Conservation (phyloP, 2,329 filamentous ascomycete genomes). For the Cordyceps fumosorosea region DNA sequence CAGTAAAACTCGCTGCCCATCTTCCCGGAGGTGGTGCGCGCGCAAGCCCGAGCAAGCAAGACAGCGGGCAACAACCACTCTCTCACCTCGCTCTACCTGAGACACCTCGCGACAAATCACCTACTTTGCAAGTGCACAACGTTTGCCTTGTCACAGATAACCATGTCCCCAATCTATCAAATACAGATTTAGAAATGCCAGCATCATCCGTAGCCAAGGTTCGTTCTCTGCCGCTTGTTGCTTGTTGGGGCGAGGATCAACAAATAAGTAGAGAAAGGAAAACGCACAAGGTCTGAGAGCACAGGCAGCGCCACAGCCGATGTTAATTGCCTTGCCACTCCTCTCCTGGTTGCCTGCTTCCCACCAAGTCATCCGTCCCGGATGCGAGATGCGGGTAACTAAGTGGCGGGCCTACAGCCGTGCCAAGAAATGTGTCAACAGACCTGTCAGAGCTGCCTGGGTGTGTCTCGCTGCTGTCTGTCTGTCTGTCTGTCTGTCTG, state of each 20-base stretch:
- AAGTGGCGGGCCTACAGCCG: slow-evolving; percentile 7
- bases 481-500: too few species aligned
- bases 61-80: background rate
- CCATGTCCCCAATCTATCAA: too few species aligned
- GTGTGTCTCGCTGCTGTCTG: background rate
- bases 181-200: too few species aligned
- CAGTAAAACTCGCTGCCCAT: too few species aligned
- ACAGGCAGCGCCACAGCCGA: background rate
- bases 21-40: background rate
- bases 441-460: slow-evolving; percentile 1
- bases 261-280: background rate
- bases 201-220: too few species aligned
- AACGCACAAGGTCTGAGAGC: background rate
- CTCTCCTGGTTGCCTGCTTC: background rate
- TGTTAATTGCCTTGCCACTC: background rate
- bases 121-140: too few species aligned
- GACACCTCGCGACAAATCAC: too few species aligned
- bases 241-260: too few species aligned
- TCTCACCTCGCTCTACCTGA: too few species aligned
- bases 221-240: background rate
- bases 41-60: background rate
- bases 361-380: background rate
- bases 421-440: slow-evolving; percentile 6
- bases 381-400: slow-evolving; percentile 3
- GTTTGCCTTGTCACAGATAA: too few species aligned